phyloP scores from a whole-genome alignment of 148 eudicot genomes.

The Fallopia convolvulus region DNA sequence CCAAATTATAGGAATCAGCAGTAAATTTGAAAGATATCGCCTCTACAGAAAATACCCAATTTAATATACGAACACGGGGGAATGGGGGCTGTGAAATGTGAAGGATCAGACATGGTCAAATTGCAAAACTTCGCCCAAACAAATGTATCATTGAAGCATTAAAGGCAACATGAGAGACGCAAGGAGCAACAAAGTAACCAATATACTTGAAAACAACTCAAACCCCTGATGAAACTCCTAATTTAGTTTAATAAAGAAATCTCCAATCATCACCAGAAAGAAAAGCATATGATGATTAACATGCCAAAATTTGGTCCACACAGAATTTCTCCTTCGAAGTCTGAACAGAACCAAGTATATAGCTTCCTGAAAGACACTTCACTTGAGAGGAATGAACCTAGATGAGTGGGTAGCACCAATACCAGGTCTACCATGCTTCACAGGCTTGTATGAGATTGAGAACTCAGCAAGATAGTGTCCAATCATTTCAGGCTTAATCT shows the following conservation, averaged over 20 bases:
- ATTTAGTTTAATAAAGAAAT: neutral
- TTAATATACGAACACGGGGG: too few species aligned
- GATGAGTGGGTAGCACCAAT: conserved; percentile 71
- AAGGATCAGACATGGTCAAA: neutral
- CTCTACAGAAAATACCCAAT: too few species aligned
- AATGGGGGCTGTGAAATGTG: neutral
- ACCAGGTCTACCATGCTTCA: conserved; percentile 65
- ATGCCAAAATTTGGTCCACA: neutral
- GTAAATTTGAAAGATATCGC: too few species aligned
- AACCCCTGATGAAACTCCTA: neutral
- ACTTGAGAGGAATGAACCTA: conserved; percentile 63
- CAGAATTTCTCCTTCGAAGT: neutral
- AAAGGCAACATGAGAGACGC: neutral
- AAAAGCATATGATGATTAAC: neutral
- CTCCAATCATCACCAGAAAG: neutral
- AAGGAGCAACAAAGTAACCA: neutral
- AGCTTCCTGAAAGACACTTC: conserved; percentile 6
- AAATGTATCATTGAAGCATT: neutral
- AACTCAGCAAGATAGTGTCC: conserved; percentile 55
- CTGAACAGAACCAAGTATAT: neutral
- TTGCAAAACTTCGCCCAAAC: neutral
- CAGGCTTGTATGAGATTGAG: conserved; percentile 60
- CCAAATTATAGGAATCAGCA: too few species aligned
- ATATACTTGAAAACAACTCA: neutral
- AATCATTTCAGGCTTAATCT: conserved; percentile 63